These are phyloP conservation scores for Hortiboletus campestris DNA, from an alignment of 768 basidiomycete genomes.

Conservation along the genomic window DNA sequence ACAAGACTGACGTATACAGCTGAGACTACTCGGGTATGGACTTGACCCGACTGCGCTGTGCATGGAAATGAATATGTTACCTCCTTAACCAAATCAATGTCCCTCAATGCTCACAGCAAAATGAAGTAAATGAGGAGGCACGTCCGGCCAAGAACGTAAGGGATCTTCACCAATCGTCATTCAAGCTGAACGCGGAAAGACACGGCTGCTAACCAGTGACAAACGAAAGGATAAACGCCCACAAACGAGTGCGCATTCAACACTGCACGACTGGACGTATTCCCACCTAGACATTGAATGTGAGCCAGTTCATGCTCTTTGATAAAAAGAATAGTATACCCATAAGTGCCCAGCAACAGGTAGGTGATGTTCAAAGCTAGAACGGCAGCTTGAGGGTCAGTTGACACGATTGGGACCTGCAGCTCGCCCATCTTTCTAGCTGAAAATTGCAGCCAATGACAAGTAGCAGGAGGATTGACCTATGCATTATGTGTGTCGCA, in stretches of 20 bases:
- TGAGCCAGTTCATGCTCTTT: background rate
- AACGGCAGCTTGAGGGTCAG: background rate
- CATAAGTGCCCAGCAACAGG: constrained; percentile 20
- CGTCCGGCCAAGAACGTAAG: constrained; percentile 21
- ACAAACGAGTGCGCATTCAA: constrained; percentile 19
- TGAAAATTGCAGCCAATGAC: background rate
- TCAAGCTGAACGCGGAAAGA: background rate
- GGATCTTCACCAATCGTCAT: constrained; percentile 10
- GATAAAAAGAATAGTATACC: constrained; percentile 5
- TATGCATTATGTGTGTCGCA: background rate
- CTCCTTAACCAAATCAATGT: background rate
- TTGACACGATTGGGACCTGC: background rate
- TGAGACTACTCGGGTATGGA: background rate
- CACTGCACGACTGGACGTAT: constrained; percentile 11
- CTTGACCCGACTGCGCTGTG: constrained; percentile 1
- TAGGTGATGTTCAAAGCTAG: background rate
- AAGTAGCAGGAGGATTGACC: background rate
- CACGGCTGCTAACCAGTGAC: constrained; percentile 18
- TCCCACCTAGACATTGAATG: constrained; percentile 19
- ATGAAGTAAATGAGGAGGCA: constrained; percentile 9
- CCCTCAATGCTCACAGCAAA: constrained; percentile 7
- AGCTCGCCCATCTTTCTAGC: background rate
- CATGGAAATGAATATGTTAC: background rate
- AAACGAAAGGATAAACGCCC: constrained; percentile 14
- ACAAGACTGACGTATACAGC: constrained; percentile 17